These are phyloP conservation scores for Ceratobasidium sp. DNA, from an alignment of 1,284 basidiomycete genomes.

Conservation along the genomic window DNA sequence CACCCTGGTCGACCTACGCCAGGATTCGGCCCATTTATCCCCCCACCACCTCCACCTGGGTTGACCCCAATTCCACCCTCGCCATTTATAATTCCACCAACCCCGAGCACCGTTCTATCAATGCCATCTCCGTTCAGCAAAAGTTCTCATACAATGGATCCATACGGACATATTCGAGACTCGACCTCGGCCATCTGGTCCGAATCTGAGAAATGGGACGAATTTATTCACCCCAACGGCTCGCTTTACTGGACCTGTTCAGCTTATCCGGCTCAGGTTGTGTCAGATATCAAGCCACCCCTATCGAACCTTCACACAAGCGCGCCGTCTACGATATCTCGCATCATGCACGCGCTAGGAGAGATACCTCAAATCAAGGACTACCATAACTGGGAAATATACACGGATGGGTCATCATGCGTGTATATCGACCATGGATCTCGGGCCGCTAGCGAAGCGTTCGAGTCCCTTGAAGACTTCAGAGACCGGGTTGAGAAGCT, in stretches of 20 bases:
- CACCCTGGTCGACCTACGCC: too few relatives aligned
- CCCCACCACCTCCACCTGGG: too few relatives aligned
- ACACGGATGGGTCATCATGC: background rate
- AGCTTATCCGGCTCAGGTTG: background rate
- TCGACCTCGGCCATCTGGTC: background rate
- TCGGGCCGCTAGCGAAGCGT: background rate
- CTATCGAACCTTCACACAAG: background rate
- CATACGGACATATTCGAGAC: background rate
- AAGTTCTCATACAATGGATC: too few relatives aligned
- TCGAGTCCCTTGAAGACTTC: background rate
- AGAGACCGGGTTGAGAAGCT: background rate
- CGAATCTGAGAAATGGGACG: background rate
- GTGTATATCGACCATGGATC: background rate
- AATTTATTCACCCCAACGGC: constrained; percentile 1
- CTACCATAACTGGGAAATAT: background rate
- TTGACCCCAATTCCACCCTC: too few relatives aligned
- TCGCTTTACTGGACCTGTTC: background rate
- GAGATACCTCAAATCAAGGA: background rate
- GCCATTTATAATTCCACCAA: too few relatives aligned
- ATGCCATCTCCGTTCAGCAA: too few relatives aligned
- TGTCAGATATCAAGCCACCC: constrained; percentile 6
- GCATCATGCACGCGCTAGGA: background rate
- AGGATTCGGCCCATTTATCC: too few relatives aligned
- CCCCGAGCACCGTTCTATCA: too few relatives aligned
- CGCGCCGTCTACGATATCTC: background rate